Evolutionary conservation across 176 grass and related monocot genomes (phyloP).

Genomic region (Oryza longistaminata): DNA sequence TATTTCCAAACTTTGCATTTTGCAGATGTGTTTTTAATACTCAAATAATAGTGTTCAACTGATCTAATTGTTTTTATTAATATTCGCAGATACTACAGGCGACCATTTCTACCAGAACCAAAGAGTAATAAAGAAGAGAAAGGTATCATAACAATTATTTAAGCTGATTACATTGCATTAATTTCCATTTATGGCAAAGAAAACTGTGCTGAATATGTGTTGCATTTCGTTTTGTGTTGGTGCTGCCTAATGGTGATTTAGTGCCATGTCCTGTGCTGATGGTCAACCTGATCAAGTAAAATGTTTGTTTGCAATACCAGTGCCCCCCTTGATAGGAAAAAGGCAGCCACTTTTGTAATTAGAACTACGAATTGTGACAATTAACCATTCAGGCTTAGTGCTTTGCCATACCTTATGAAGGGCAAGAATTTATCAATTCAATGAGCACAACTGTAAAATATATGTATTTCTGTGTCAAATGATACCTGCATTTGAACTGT

Average conservation of each 20-base stretch:
- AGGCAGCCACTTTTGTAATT: neutral
- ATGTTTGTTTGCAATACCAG: conserved; percentile 14
- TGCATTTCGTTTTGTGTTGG: neutral
- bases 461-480: neutral
- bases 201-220: neutral
- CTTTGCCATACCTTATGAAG: neutral
- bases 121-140: conserved; percentile 70
- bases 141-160: conserved; percentile 55
- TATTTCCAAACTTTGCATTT: neutral
- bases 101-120: conserved; percentile 40
- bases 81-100: conserved; percentile 35
- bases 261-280: neutral
- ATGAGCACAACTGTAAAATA: neutral
- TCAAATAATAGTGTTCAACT: neutral
- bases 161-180: neutral
- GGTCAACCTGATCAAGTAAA: neutral
- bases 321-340: neutral
- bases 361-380: neutral
- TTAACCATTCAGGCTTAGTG: neutral
- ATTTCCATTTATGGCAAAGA: conserved; percentile 11
- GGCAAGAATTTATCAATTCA: neutral
- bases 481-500: conserved; percentile 1
- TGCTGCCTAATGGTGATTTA: neutral
- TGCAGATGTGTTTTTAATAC: conserved; percentile 6
- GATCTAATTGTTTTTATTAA: conserved; percentile 20